Conservation (phyloP, 179 eudicot genomes). For the Camellia oleifera region DNA sequence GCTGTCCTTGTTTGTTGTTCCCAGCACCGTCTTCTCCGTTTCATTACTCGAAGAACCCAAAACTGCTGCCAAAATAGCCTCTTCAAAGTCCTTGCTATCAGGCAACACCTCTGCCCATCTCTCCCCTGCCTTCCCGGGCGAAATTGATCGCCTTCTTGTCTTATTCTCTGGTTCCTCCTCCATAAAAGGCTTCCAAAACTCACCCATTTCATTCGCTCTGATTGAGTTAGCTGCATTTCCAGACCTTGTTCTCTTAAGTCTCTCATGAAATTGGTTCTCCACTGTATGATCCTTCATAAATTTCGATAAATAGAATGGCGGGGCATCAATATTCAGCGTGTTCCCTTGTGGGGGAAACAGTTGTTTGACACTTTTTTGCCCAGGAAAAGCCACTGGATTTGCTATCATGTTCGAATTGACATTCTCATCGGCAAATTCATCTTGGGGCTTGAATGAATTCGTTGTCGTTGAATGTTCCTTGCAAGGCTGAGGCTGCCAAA, state of each 20-base stretch:
- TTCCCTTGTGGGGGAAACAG: conserved; percentile 13
- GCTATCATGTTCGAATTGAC: conserved; percentile 26
- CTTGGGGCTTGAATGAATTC: conserved; percentile 14
- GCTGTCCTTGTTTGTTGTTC: conserved; percentile 14
- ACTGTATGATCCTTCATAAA: conserved; percentile 20
- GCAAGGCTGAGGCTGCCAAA: conserved; percentile 99
- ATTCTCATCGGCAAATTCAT: conserved; percentile 59
- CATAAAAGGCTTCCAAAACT: conserved; percentile 17
- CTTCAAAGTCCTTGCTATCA: conserved; percentile 81
- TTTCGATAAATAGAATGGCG: conserved; percentile 60
- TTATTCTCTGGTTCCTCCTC: conserved; percentile 56
- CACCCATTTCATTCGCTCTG: conserved; percentile 11
- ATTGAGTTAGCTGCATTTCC: conserved; percentile 28
- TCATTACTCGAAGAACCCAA: conserved; percentile 44
- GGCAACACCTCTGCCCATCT: conserved; percentile 57
- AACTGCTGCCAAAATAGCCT: conserved; percentile 80
- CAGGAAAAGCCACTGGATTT: conserved; percentile 16
- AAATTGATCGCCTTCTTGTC: conserved; percentile 50
- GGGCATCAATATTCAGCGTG: conserved; percentile 62
- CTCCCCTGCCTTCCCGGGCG: conserved; percentile 38
- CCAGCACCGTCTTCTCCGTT: conserved; percentile 26
- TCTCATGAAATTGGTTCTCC: conserved; percentile 36
- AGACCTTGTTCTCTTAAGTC: conserved; percentile 83
- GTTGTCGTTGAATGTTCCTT: conserved; percentile 35
- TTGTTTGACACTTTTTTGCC: conserved; percentile 25